phyloP scores from a whole-genome alignment of 768 basidiomycete species.

The Mrakia frigida region DNA sequence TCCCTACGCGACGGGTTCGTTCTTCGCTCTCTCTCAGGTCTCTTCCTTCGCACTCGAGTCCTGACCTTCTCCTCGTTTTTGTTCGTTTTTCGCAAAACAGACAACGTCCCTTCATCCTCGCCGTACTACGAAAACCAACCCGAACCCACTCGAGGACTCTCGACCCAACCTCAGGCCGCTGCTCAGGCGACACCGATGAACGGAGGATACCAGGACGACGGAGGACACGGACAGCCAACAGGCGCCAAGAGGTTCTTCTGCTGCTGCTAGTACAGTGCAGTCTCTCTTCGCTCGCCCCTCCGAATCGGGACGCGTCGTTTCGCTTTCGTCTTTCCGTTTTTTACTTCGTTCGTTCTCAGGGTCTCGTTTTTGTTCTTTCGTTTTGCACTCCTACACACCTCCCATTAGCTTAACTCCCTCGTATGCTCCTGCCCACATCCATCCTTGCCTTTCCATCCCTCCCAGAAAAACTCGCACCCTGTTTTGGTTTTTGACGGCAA shows the following conservation, averaged over 20 bases:
- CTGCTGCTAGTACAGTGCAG: slow-evolving; percentile 32
- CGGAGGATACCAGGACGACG: slow-evolving; percentile 32
- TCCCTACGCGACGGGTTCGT: slow-evolving; percentile 20
- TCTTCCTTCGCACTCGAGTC: background rate
- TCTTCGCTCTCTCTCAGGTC: background rate
- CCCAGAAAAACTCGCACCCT: no score
- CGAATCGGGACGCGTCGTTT: no score
- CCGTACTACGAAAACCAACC: slow-evolving; percentile 31
- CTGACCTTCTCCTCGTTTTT: background rate
- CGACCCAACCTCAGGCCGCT: slow-evolving; percentile 12
- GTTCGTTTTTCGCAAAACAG: background rate
- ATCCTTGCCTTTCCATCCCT: no score
- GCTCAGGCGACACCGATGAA: slow-evolving; percentile 28
- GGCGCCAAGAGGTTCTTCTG: slow-evolving; percentile 30
- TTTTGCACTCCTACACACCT: no score
- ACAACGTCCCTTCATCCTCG: slow-evolving; percentile 12
- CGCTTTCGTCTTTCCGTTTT: no score
- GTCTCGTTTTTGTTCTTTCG: no score
- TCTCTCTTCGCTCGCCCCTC: no score
- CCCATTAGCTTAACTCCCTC: no score
- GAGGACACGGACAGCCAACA: slow-evolving; percentile 17
- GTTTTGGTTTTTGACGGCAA: no score
- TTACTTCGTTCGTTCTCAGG: no score
- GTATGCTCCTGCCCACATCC: no score
- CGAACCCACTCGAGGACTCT: background rate